Evolutionary conservation across 2,329 filamentous ascomycete species (phyloP).

Genomic region (Sporothrix inflata): DNA sequence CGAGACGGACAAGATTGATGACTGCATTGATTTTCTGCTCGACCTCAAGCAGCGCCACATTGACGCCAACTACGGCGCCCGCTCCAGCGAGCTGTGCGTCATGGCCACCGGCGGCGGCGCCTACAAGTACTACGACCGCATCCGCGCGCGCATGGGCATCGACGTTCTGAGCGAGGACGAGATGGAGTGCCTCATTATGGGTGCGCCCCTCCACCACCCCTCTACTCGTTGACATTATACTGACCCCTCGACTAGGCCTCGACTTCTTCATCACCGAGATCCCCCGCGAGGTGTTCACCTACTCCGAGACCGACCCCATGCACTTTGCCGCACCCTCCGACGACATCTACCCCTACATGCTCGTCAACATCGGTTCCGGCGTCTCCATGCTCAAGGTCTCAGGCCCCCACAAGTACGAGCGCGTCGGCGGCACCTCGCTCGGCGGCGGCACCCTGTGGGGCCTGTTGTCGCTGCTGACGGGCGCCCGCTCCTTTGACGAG

Average conservation of each 20-base stretch:
- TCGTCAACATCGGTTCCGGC: slow-evolving; percentile 97
- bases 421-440: slow-evolving; percentile 91
- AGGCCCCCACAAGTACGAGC: slow-evolving; percentile 80
- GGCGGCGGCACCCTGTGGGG: slow-evolving; percentile 99
- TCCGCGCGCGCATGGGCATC: slow-evolving; percentile 79
- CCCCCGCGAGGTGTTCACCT: slow-evolving; percentile 94
- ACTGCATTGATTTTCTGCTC: slow-evolving; percentile 90
- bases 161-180: slow-evolving; percentile 93
- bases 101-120: slow-evolving; percentile 96
- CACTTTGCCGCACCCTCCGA: slow-evolving; percentile 71
- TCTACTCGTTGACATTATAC: too few species aligned
- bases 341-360: slow-evolving; percentile 87
- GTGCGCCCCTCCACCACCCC: slow-evolving; percentile 48
- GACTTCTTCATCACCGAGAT: slow-evolving; percentile 99
- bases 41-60: slow-evolving; percentile 82
- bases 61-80: slow-evolving; percentile 74
- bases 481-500: slow-evolving; percentile 94
- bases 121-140: slow-evolving; percentile 94
- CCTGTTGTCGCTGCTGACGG: slow-evolving; percentile 84
- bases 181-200: slow-evolving; percentile 97
- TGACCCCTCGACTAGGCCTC: too few species aligned
- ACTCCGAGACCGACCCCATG: slow-evolving; percentile 89
- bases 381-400: slow-evolving; percentile 98
- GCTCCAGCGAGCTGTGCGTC: slow-evolving; percentile 75
- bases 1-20: slow-evolving; percentile 91